Base-by-base conservation (phyloP, 371 early-diverging fungal species). In the Syncephalastrum racemosum region DNA sequence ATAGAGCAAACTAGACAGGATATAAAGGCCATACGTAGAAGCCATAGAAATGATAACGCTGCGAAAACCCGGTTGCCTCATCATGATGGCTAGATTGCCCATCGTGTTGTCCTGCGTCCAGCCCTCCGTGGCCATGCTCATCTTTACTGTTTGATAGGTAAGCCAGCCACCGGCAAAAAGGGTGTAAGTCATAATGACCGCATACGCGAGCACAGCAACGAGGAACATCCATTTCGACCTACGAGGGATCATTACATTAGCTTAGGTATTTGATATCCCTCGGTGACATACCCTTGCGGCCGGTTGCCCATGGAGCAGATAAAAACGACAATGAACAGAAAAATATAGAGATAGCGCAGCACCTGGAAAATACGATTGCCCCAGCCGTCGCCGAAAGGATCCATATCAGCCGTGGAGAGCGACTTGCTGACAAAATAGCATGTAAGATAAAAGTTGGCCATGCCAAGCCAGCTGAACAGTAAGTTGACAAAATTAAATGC, bases 1-100 rank as follows among this genome's bases (percentile, higher is more conserved):
- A 70, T 91, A 91, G 22, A 93, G 58, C 40, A 92, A 24, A 12
- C 90, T 89, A 24, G 90, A 69, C 12, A 93, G 5, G 14, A 95
- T 67, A 66, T 92, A 96, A n/a, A 96, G 63, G 0, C 93, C 95
- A 66, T 91, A 93, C 0, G 94, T 96, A 1, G 92, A 76, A 1
- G 82, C 73, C 50, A 91, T 61, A 10, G 94, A 91, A 22, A 94
- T 68, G 20, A 92, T 75, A 44, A 94, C 83, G 64, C 91, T 89
- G 47, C 91, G 71, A 70, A 95, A 90, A 24, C 83, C 84, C 0
- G 79, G 60, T 40, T 81, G 63, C 13, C 31, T 25, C 20, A 73
- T 16, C 15, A 73, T 19, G 12, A 71, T 22, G 4, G 24, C 46
- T 16, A 69, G 24, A 20, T 73, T 64, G 4, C 53, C 45, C 18